Evolutionary conservation across 106 monocot species (phyloP).

Genomic region (Acanthochlamys bracteata): DNA sequence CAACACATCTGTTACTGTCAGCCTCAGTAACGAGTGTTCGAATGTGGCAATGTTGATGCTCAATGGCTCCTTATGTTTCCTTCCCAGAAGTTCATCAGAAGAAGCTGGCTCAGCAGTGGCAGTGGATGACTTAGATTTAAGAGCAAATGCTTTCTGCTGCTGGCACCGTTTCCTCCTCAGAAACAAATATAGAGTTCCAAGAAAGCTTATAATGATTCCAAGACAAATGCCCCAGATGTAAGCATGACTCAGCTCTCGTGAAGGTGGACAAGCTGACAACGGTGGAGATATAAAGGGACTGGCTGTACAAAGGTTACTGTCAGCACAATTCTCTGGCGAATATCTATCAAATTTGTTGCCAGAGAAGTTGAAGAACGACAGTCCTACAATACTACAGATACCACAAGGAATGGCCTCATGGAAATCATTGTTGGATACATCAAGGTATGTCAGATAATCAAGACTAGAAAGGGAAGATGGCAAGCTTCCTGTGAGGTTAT

Average conservation of each 20-base stretch:
- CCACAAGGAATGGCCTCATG: slow-evolving; percentile 64
- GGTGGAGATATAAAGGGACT: slow-evolving; percentile 20
- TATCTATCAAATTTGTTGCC: slow-evolving; percentile 51
- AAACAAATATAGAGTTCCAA: slow-evolving; percentile 23
- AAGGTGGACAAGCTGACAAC: slow-evolving; percentile 23
- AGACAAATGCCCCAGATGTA: slow-evolving; percentile 33
- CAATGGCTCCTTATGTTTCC: slow-evolving; percentile 69
- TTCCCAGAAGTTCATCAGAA: slow-evolving; percentile 62
- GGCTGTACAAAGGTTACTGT: slow-evolving; percentile 24
- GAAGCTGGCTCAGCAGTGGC: slow-evolving; percentile 56
- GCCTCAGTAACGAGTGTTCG: slow-evolving; percentile 62
- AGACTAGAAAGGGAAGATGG: slow-evolving; percentile 50
- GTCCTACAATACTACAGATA: slow-evolving; percentile 52
- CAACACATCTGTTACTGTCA: slow-evolving; percentile 60
- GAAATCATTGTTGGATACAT: slow-evolving; percentile 66
- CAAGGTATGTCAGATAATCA: slow-evolving; percentile 63
- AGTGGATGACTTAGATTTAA: slow-evolving; percentile 32
- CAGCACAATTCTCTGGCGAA: slow-evolving; percentile 40
- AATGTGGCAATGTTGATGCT: slow-evolving; percentile 96
- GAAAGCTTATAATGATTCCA: slow-evolving; percentile 12
- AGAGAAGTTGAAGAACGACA: slow-evolving; percentile 62
- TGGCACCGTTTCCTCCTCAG: slow-evolving; percentile 25
- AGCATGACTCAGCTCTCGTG: slow-evolving; percentile 22
- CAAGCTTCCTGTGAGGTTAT: slow-evolving; percentile 48
- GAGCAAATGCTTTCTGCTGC: slow-evolving; percentile 13